A percentile compares a stretch with the other conserved stretches of the same genome.
Evolutionary conservation across 2,329 filamentous ascomycete species (phyloP).

Genomic region (Ampelomyces quisqualis): DNA sequence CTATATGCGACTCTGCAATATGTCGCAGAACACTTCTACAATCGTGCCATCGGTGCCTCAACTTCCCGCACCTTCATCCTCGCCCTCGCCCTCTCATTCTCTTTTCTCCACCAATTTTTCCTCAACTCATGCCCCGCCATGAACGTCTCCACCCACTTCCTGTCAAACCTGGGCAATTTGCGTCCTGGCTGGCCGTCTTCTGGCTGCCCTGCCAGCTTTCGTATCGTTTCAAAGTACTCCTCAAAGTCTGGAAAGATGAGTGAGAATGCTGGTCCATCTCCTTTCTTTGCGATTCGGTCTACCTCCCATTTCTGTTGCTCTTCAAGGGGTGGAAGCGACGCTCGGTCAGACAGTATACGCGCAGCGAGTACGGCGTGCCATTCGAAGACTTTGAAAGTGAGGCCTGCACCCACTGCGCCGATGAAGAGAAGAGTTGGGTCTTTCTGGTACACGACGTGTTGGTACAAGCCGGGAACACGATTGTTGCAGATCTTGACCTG

Average conservation of each 20-base stretch:
- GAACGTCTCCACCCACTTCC: conserved; percentile 54
- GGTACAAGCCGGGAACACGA: conserved; percentile 58
- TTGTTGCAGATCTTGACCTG: conserved; percentile 56
- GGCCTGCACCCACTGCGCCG: conserved; percentile 52
- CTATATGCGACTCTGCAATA: too few species aligned
- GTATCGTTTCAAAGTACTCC: conserved; percentile 62
- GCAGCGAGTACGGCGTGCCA: conserved; percentile 67
- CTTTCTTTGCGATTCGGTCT: conserved; percentile 55
- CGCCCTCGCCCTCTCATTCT: conserved; percentile 50
- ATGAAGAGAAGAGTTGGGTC: conserved; percentile 61
- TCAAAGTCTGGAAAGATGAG: conserved; percentile 63
- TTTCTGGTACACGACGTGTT: conserved; percentile 57
- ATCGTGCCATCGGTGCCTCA: too few species aligned
- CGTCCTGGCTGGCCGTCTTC: conserved; percentile 48
- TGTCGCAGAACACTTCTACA: too few species aligned
- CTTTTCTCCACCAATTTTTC: conserved; percentile 59
- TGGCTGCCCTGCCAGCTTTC: conserved; percentile 53
- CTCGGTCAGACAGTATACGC: conserved; percentile 58
- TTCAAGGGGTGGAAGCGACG: conserved; percentile 50
- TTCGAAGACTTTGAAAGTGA: conserved; percentile 70
- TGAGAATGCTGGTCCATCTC: conserved; percentile 60
- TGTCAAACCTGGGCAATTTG: conserved; percentile 46
- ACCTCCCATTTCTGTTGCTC: conserved; percentile 60
- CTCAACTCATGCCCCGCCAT: conserved; percentile 57
- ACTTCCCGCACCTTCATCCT: conserved; percentile 5